phyloP scores from a whole-genome alignment of 2,329 filamentous ascomycete genomes.

The Coleophoma eucalyptorum region DNA sequence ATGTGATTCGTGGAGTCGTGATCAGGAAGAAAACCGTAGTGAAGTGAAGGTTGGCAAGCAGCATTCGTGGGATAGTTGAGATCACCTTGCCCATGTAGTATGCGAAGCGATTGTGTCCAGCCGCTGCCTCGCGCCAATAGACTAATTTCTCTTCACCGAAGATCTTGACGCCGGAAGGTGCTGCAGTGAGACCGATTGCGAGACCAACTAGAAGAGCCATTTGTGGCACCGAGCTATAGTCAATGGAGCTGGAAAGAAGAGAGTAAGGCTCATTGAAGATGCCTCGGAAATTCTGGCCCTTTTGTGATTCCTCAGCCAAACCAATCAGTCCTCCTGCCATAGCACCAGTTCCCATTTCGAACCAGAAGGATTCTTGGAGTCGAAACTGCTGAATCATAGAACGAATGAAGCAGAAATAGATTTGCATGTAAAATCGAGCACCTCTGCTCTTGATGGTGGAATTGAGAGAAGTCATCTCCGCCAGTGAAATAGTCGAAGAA shows the following conservation, averaged over 20 bases:
- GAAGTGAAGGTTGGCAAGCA: conserved; percentile 50
- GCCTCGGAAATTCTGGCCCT: conserved; percentile 50
- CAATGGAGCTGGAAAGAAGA: conserved; percentile 45
- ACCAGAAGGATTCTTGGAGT: conserved; percentile 43
- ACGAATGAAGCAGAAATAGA: conserved; percentile 47
- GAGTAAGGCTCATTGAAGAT: conserved; percentile 47
- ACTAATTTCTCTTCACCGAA: conserved; percentile 54
- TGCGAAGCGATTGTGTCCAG: conserved; percentile 50
- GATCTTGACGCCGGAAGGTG: conserved; percentile 49
- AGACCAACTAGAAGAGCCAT: conserved; percentile 49
- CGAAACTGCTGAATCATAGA: conserved; percentile 55
- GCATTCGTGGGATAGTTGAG: conserved; percentile 46
- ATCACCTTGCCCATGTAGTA: conserved; percentile 55
- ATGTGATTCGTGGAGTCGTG: conserved; percentile 45
- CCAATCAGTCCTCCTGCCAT: conserved; percentile 52
- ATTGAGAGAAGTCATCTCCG: conserved; percentile 36
- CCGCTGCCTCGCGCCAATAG: conserved; percentile 50
- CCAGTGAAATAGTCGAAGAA: conserved; percentile 28
- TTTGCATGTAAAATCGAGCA: conserved; percentile 43
- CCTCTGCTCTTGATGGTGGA: conserved; percentile 45
- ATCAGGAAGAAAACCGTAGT: conserved; percentile 46
- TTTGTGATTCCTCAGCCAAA: conserved; percentile 42
- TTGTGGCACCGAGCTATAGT: conserved; percentile 46
- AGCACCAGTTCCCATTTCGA: conserved; percentile 49
- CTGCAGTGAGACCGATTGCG: conserved; percentile 50